These are phyloP conservation scores for Starmerella apicola DNA, from an alignment of 805 yeast genomes.

Conservation along the genomic window DNA sequence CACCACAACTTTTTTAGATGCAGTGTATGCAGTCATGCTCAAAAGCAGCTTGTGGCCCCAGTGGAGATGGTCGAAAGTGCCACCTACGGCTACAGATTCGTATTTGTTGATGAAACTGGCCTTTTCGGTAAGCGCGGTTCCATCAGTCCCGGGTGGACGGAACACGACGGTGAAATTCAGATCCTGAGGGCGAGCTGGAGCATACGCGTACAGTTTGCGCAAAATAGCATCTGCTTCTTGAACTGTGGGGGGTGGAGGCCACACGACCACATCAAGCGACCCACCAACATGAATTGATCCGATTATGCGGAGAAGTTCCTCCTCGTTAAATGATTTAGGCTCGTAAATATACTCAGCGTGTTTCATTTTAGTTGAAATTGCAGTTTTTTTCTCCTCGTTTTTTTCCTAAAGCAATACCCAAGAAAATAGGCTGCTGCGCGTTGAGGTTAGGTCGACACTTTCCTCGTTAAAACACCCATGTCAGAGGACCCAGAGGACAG, in stretches of 20 bases:
- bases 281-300: constrained; percentile 4
- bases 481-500: no score
- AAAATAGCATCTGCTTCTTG: constrained; percentile 5
- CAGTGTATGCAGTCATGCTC: constrained; percentile 54
- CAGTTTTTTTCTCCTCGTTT: no score
- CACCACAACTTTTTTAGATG: constrained; percentile 46
- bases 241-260: constrained; percentile 6
- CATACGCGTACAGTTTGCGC: constrained; percentile 10
- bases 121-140: not conserved
- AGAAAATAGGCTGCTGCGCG: no score
- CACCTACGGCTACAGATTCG: constrained; percentile 53
- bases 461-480: no score
- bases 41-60: constrained; percentile 86
- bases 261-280: constrained; percentile 14
- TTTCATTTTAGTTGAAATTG: no score
- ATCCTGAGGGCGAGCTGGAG: constrained; percentile 7
- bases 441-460: no score
- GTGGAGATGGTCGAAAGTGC: constrained; percentile 93
- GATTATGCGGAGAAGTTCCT: constrained; percentile 4
- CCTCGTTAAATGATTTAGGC: constrained; percentile 1
- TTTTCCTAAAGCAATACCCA: no score
- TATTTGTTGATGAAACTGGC: not conserved
- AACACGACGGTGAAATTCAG: constrained; percentile 9
- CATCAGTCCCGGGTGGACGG: not conserved
- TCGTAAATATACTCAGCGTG: constrained; percentile 3